A percentile compares a stretch with the other conserved stretches of the same genome.
Evolutionary conservation across 2,329 filamentous ascomycete genomes (phyloP).

Genomic region (Coniella lustricola): DNA sequence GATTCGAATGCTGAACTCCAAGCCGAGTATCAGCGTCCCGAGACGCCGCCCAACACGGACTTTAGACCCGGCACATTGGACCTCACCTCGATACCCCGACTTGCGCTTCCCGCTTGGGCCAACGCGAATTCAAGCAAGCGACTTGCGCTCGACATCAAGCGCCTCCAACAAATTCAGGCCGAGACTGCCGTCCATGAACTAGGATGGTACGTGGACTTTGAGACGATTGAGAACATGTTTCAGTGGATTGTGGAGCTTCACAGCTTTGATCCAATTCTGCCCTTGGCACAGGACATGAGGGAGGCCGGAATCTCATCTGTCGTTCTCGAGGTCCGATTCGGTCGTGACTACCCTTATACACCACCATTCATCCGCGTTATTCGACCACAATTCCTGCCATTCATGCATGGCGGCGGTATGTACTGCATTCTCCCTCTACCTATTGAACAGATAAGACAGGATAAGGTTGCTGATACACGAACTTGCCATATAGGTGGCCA

Average conservation of each 20-base stretch:
- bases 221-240: constrained; percentile 65
- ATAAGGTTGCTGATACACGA: no score
- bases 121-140: constrained; percentile 52
- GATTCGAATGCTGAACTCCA: constrained; percentile 1
- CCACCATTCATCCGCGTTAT: constrained; percentile 83
- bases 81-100: constrained; percentile 51
- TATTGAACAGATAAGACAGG: neutral
- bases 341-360: constrained; percentile 64
- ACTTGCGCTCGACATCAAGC: constrained; percentile 58
- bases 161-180: constrained; percentile 58
- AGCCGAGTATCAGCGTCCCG: constrained; percentile 5
- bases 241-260: constrained; percentile 91
- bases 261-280: constrained; percentile 63
- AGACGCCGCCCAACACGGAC: constrained; percentile 22
- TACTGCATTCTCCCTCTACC: neutral
- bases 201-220: constrained; percentile 75
- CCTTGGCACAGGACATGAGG: constrained; percentile 70
- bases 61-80: constrained; percentile 65
- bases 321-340: constrained; percentile 76
- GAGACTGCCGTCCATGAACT: constrained; percentile 55
- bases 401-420: constrained; percentile 61
- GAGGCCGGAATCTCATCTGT: constrained; percentile 54
- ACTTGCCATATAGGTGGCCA: constrained; percentile 12
- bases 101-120: constrained; percentile 61
- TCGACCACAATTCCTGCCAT: constrained; percentile 69